Conservation (phyloP, 2,329 filamentous ascomycete genomes). For the Xylariaceae sp. region DNA sequence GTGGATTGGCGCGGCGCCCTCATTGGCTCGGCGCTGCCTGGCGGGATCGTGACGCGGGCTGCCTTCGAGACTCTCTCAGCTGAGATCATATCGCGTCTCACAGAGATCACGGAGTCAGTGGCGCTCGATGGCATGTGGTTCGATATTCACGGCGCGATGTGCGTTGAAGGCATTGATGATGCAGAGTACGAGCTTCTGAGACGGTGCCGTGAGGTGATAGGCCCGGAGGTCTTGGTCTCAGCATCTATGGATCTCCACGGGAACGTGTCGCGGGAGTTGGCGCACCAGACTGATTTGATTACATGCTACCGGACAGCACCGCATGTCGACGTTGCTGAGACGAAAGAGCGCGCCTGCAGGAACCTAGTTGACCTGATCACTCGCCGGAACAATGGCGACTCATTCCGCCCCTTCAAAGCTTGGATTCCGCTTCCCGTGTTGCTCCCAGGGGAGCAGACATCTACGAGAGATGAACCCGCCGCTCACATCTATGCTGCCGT, state of each 20-base stretch:
- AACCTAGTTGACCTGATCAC: conserved; percentile 41
- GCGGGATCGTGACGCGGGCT: conserved; percentile 42
- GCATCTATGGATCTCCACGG: conserved; percentile 53
- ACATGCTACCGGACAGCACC: conserved; percentile 51
- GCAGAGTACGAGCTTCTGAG: conserved; percentile 43
- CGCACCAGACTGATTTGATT: conserved; percentile 45
- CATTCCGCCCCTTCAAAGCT: conserved; percentile 42
- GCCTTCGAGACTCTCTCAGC: conserved; percentile 42
- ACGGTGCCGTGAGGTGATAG: conserved; percentile 42
- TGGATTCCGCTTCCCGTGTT: conserved; percentile 49
- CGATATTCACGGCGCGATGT: conserved; percentile 54
- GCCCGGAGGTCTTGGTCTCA: conserved; percentile 43
- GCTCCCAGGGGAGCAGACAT: conserved; percentile 51
- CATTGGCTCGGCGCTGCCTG: conserved; percentile 47
- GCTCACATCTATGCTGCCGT: conserved; percentile 46
- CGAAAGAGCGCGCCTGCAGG: conserved; percentile 46
- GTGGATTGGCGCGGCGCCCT: conserved; percentile 47
- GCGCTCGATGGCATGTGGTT: conserved; percentile 48
- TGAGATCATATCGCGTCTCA: conserved; percentile 37
- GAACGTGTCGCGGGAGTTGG: conserved; percentile 46
- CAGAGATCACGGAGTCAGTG: conserved; percentile 31
- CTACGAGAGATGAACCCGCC: conserved; percentile 48
- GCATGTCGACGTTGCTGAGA: conserved; percentile 46
- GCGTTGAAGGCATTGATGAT: conserved; percentile 45
- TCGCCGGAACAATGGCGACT: conserved; percentile 17